These are phyloP conservation scores for Gnomoniopsis smithogilvyi DNA, from an alignment of 2,329 filamentous ascomycete species.

Conservation along the genomic window DNA sequence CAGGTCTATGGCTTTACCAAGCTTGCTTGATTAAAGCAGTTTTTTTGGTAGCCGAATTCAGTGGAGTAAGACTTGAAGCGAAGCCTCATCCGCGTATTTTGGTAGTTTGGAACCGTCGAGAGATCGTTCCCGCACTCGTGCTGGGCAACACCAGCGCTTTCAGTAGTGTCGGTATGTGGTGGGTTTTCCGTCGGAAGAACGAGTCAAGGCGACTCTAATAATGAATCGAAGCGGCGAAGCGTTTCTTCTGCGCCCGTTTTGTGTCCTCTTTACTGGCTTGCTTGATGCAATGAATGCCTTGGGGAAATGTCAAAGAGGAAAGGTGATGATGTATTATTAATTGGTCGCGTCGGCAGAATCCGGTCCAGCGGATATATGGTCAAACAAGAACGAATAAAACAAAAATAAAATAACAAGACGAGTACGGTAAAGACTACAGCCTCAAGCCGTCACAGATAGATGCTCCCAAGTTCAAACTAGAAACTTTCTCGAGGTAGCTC, in stretches of 20 bases:
- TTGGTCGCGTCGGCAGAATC: slow-evolving; percentile 8
- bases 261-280: neutral
- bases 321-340: slow-evolving; percentile 1
- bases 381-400: neutral
- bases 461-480: neutral
- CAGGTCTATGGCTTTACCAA: too few relatives aligned
- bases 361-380: slow-evolving; percentile 16
- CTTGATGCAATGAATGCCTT: neutral
- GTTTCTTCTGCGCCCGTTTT: neutral
- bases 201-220: neutral
- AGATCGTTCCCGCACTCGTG: neutral
- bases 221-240: neutral
- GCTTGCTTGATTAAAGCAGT: too few relatives aligned
- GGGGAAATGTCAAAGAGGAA: slow-evolving; percentile 2
- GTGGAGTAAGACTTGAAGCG: neutral
- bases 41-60: too few relatives aligned
- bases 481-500: neutral
- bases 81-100: too few relatives aligned
- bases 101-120: neutral
- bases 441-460: slow-evolving; percentile 11
- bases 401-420: neutral
- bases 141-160: neutral
- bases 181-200: neutral
- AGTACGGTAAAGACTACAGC: slow-evolving; percentile 2
- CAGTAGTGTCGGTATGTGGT: slow-evolving; percentile 7